A percentile compares a stretch with the other conserved stretches of the same genome.
phyloP scores from a whole-genome alignment of 1,284 basidiomycete genomes.

The Microbotryomycetes sp. region DNA sequence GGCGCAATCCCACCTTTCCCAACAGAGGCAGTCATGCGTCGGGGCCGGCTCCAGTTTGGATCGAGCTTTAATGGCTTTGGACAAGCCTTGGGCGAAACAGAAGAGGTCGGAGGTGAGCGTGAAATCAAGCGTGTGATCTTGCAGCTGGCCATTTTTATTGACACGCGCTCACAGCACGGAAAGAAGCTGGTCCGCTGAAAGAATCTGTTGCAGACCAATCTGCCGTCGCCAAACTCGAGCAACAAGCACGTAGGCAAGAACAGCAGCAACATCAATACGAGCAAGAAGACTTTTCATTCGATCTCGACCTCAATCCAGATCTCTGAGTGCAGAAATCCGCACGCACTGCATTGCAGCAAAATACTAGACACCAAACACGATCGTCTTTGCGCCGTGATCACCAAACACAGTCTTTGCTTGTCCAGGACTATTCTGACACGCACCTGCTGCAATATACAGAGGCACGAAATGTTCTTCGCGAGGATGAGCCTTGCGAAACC shows the following conservation, averaged over 20 bases:
- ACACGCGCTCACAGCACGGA: background rate
- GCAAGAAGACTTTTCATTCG: conserved; percentile 33
- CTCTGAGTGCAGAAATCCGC: background rate
- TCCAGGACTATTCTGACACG: conserved; percentile 50
- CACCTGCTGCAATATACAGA: conserved; percentile 58
- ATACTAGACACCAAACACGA: conserved; percentile 29
- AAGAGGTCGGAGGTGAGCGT: conserved; percentile 31
- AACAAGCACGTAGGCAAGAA: conserved; percentile 9
- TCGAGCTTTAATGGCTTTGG: conserved; percentile 8
- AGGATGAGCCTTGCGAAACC: conserved; percentile 59
- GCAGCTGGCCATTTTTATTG: background rate
- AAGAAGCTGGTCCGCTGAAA: background rate
- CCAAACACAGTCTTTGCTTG: conserved; percentile 24
- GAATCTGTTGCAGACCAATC: conserved; percentile 7
- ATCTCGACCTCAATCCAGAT: conserved; percentile 36
- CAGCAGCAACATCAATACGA: background rate
- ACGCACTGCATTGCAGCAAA: background rate
- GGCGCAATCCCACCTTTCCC: conserved; percentile 37
- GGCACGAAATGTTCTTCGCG: conserved; percentile 66
- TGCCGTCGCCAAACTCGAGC: conserved; percentile 15
- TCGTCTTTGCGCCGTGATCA: conserved; percentile 31
- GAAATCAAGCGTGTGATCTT: background rate
- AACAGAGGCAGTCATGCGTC: conserved; percentile 35
- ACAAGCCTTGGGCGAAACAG: conserved; percentile 29
- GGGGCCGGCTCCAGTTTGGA: conserved; percentile 34